Evolutionary conservation across 345 rosid genomes (phyloP), one percentile per base, ranked within the genome.

Genomic region (Ceriops tagal): DNA sequence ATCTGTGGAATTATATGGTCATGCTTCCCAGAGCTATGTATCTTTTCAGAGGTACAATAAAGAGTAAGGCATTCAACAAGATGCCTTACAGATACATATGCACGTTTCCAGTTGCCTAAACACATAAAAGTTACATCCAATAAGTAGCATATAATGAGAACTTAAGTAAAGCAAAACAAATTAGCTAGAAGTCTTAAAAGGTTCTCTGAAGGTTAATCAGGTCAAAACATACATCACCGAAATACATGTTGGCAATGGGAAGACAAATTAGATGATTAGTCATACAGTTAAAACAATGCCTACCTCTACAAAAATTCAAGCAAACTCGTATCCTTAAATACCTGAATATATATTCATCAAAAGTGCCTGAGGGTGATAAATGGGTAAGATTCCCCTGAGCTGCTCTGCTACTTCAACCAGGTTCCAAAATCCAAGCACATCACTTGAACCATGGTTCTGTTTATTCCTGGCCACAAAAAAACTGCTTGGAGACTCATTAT

Each of bases 101-200:
- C 97, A 72, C 96, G 92, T 76, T 85, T 91, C 97, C 97, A 89
- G 70, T 85, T 85, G 61, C 98, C 98, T 93, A 78, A 78, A 82
- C 74, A 87, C 75, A 84, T 82, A 71, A 70, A 82, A 73, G 66
- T 78, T 60, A 73, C 58, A 80, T 64, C 70, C 68, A 79, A 77
- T 74, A 76, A 79, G 72, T 58, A 68, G 62, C 66, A 70, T 66
- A 72, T 73, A 43, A 78, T 72, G 63, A 77, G 73, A 63, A 43
- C 71, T 56, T 53, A 73, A 77, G 60, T 56, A 65, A 78, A 62
- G 57, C 34, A 61, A 62, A 32, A 76, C 65, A 53, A 69, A 57
- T 43, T 43, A 43, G 49, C 49, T 43, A 43, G 19, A 13, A 43
- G 49, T 13, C 49, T 11, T 43, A 43, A 43, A 43, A 43, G 16